Base-by-base conservation (phyloP, 805 yeast species). In the Saccharomycopsis lassenensis region DNA sequence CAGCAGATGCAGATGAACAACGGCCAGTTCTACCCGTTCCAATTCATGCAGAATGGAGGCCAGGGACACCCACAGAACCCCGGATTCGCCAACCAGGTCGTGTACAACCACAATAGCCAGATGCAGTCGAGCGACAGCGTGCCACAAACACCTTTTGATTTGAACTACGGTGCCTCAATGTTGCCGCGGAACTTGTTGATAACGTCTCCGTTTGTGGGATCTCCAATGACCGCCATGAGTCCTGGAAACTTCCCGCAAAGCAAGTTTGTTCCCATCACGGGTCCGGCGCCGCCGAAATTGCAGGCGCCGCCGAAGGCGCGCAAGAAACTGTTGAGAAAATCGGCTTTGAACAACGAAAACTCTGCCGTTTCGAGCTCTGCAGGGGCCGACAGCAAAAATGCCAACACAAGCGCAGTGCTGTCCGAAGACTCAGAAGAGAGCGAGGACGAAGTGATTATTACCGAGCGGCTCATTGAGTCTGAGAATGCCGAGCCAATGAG, bases 161-260 rank as follows among this genome's bases (percentile, higher is more conserved):
- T 68, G 39, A 57, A 67, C 3, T 76, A 74, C 47, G 75, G 79
- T 6, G 67, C 72, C 4, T 67, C 77, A 10, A 63, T 77, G 62
- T 56, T 77, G 14, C 86, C 86, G 1, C 59, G 77, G 12, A 79
- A 75, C 47, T 54, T 77, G 35, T 55, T 77, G 33, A 58, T 72
- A 40, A 65, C 72, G 3, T 74, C 83, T 3, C 84, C 84, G 0
- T 76, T 67, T 48, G 35, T 43, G 7, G 42, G 42, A 8, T 35
- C 42, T 7, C 46, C 46, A 19, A 11, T 42, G 33, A 29, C 45
- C 5, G 40, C 46, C 7, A 21, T 40, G 24, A 41, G 34, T 29
- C 39, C 42, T n/a, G 36, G 35, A 17, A 21, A 20, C 15, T 26
- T 19, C 21, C 29, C 17, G 21, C 37, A 39, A 10, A 35, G 24